Evolutionary conservation across 2,329 filamentous ascomycete genomes (phyloP), one percentile per base, ranked within the genome.

Genomic region (Lojkania enalia): DNA sequence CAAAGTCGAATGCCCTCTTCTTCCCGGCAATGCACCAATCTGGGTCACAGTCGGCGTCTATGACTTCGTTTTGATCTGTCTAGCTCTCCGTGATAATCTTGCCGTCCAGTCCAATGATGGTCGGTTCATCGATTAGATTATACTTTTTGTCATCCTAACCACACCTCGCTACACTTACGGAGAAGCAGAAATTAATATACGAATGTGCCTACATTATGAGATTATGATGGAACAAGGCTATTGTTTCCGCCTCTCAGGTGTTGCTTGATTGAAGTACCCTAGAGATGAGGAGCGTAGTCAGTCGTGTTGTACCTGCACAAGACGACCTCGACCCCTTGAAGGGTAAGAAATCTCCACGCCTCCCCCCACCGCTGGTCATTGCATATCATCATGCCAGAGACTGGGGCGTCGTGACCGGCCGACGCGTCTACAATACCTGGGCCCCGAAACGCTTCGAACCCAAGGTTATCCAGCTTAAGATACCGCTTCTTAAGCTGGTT

Each of bases 401-500:
- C 77, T 2, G 76, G 74, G 50, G 80, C 76, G 0, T 73, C 74
- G 16, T 63, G 64, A 2, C 60, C 58, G 11, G 42, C 19, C 7
- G 40, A 37, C 3, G 35, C 30, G 1, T 64, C 63, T 2, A 43
- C 38, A 0, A 55, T 54, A 31, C 48, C 56, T 1, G 57, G 35
- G 48, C 64, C 45, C 60, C 48, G 48, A 27, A 54, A 56, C 2
- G 51, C 51, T 35, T 73, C 60, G 57, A 79, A 81, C 0, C 77
- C 77, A 4, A 80, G 63, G 37, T 80, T 64, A 2, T 77, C 77
- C 0, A 76, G 74, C 38, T 69, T 65, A 55, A 81, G 80, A 55
- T 79, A 81, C 29, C 74, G 61, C 61, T 81, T 81, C 56, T 81
- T 77, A 3, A 81, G 70, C 60, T 80, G 77, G 52, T 79, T 76